Evolutionary conservation across 352 stramenopile genomes (phyloP).

Genomic region (Thraustochytrium sp.): DNA sequence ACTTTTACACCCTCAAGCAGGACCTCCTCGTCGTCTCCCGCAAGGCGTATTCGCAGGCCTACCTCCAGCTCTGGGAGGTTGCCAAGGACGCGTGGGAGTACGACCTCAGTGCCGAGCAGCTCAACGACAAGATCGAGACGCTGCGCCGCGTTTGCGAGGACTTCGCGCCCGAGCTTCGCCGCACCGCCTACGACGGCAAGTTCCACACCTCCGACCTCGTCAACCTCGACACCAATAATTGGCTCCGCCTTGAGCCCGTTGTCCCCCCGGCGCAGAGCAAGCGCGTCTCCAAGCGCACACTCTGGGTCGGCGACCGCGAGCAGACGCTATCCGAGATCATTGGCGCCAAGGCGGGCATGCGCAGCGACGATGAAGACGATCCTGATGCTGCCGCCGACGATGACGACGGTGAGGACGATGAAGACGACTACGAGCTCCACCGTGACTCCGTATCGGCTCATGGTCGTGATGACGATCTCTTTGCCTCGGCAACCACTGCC

Average conservation of each 20-base stretch:
- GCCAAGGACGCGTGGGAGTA: constrained; percentile 42
- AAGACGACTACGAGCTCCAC: too few species aligned
- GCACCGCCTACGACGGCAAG: constrained; percentile 4
- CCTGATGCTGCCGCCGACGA: background rate
- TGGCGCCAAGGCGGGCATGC: background rate
- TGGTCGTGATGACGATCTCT: too few species aligned
- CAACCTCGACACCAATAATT: constrained; percentile 19
- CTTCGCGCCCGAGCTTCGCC: background rate
- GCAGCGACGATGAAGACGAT: background rate
- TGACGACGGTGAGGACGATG: background rate
- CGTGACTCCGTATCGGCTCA: too few species aligned
- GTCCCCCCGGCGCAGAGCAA: background rate
- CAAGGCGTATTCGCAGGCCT: constrained; percentile 2
- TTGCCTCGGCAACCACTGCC: too few species aligned
- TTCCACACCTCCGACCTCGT: constrained; percentile 14
- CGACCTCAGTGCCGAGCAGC: constrained; percentile 25
- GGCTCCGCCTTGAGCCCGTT: constrained; percentile 6
- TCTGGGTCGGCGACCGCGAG: constrained; percentile 3
- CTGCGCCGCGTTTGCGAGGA: constrained; percentile 22
- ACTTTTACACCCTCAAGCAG: constrained; percentile 29
- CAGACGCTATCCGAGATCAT: background rate
- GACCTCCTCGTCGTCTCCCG: constrained; percentile 5
- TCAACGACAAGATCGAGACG: constrained; percentile 30
- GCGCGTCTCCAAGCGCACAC: background rate
- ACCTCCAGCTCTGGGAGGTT: constrained; percentile 36